Conservation (phyloP, 495 filamentous ascomycete genomes). For the Neurospora sp. region DNA sequence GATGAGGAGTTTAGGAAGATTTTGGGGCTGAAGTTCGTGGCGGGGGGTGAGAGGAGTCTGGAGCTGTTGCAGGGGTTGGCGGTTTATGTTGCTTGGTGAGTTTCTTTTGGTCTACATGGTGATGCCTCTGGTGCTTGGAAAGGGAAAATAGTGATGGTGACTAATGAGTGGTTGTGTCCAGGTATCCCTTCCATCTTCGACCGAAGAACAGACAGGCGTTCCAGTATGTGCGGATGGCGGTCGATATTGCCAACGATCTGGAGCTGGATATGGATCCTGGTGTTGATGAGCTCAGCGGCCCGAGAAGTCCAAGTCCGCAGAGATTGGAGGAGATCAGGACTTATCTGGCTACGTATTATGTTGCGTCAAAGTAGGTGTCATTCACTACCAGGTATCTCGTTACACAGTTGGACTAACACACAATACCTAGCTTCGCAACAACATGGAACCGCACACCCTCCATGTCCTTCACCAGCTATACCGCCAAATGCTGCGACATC, state of each 20-base stretch:
- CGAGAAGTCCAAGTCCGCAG: neutral
- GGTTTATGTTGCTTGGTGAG: conserved; percentile 38
- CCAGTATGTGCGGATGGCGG: conserved; percentile 38
- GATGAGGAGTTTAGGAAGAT: conserved; percentile 42
- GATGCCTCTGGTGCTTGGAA: neutral
- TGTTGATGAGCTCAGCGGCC: neutral
- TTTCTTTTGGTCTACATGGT: neutral
- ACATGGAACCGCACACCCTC: conserved; percentile 22
- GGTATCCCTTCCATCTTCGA: conserved; percentile 41
- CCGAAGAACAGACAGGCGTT: conserved; percentile 33
- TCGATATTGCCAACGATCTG: conserved; percentile 35
- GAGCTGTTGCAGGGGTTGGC: conserved; percentile 36
- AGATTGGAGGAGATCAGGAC: conserved; percentile 29
- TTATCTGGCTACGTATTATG: conserved; percentile 30
- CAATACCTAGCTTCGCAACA: conserved; percentile 16
- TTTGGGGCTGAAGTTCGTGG: conserved; percentile 37
- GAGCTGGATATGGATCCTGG: conserved; percentile 28
- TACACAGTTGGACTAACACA: neutral
- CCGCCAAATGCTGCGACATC: conserved; percentile 23
- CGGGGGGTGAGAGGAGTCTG: conserved; percentile 34
- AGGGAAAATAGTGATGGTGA: neutral
- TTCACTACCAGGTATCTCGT: neutral
- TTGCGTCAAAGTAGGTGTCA: conserved; percentile 24
- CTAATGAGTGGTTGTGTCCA: conserved; percentile 3
- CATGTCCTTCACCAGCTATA: conserved; percentile 23